Base-by-base conservation (phyloP, 352 stramenopile genomes). In the Sclerospora graminicola region DNA sequence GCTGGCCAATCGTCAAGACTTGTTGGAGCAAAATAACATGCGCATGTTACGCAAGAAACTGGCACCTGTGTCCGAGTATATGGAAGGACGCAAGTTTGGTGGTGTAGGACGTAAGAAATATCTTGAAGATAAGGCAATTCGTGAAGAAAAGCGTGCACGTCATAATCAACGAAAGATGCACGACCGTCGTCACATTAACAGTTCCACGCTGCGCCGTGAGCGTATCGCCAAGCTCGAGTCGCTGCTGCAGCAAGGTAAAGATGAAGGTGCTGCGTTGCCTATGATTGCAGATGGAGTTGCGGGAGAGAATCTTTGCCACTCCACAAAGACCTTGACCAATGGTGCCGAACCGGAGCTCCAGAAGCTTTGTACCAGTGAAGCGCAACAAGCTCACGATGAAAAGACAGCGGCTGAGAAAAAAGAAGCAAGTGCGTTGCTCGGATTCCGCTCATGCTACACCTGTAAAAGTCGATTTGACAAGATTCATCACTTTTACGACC, bases 401-500 rank as follows among this genome's bases (percentile, higher is more conserved):
- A 50, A 84, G 36, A 60, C 46, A 0, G 66, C 63, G 0, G 56
- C 57, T 0, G 57, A 69, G 14, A 83, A 71, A 50, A 65, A 70
- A 20, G 67, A 86, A 35, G 72, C 69, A 2, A 85, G 69, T 33
- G 66, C 55, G 11, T 50, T 90, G 41, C 63, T 87, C 0, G 69
- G 72, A 27, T 90, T 90, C 54, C 84, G 93, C 5, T 98, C 94
- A 20, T 98, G 95, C 67, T 98, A 98, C 69, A 84, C 84, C 30
- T 98, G 95, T 67, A 98, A 98, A 59, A 65, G 71, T 8, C 84
- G 92, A 27, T 98, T 96, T 45, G 81, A 95, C 34, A 82, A 97
- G 43, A 94, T 97, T 49, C 76, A 96, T 47, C 96, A 98, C 60
- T 98, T 98, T 58, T 94, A 94, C 57, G 93, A 98, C 58, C 90